A percentile compares a stretch with the other conserved stretches of the same genome.
phyloP scores from a whole-genome alignment of 2,329 filamentous ascomycete species.

The Claviceps lovelessii region DNA sequence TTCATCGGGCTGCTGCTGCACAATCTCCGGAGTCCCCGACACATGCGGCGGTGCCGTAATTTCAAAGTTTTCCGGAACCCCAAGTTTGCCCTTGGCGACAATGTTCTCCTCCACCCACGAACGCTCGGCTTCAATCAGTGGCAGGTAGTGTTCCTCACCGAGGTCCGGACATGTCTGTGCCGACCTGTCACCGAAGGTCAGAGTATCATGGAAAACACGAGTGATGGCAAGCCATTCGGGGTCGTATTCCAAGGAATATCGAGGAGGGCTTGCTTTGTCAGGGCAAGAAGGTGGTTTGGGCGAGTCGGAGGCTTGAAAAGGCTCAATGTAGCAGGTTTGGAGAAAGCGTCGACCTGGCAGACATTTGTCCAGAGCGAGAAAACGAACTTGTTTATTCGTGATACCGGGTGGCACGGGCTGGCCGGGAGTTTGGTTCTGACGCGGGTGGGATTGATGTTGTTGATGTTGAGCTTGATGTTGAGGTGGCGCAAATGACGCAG shows the following conservation, averaged over 20 bases:
- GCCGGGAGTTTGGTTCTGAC: slow-evolving; percentile 29
- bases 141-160: slow-evolving; percentile 53
- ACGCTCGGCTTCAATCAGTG: slow-evolving; percentile 54
- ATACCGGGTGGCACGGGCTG: slow-evolving; percentile 58
- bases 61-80: slow-evolving; percentile 65
- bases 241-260: slow-evolving; percentile 63
- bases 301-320: slow-evolving; percentile 24
- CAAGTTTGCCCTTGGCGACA: slow-evolving; percentile 44
- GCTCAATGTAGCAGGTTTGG: slow-evolving; percentile 54
- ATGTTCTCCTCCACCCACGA: slow-evolving; percentile 73
- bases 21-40: slow-evolving; percentile 38
- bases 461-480: slow-evolving; percentile 6
- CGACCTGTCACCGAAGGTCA: slow-evolving; percentile 47
- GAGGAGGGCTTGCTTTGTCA: slow-evolving; percentile 15
- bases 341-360: slow-evolving; percentile 67
- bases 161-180: slow-evolving; percentile 42
- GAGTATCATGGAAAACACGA: slow-evolving; percentile 56
- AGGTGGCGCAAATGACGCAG: slow-evolving; percentile 52
- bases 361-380: slow-evolving; percentile 87
- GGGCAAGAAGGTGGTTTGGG: slow-evolving; percentile 6
- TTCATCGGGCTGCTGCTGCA: slow-evolving; percentile 54
- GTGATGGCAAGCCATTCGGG: slow-evolving; percentile 92
- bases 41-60: slow-evolving; percentile 61
- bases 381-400: slow-evolving; percentile 64
- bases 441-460: slow-evolving; percentile 8